Evolutionary conservation across 2,329 filamentous ascomycete genomes (phyloP), one percentile per base, ranked within the genome.

Genomic region (Cercospora sp.): DNA sequence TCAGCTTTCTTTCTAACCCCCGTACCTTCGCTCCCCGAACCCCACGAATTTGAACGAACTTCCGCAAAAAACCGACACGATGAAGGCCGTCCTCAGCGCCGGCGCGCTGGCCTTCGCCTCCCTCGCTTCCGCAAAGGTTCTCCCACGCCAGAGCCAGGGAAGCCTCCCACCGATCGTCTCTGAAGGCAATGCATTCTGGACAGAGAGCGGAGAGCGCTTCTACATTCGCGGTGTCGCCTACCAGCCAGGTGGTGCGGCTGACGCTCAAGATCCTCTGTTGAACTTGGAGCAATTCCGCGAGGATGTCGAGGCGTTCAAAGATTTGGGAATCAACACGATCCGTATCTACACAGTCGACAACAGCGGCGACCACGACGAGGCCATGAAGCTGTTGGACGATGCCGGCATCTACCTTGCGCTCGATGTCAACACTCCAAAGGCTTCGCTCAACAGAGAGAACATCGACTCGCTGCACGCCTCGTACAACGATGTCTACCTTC

Each of bases 331-430:
- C 82, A 97, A 97, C 85, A 92, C 92, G 18, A 86, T 97, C 78
- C 92, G 93, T 80, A 91, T 96, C 71, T 97, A 97, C 86, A 92
- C 91, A n/a, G 89, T 95, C 74, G 94, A 97, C 84, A 97, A 96
- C 86, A 89, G 89, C 65, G 81, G 84, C 74, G 81, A 90, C 79
- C 94, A 97, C 81, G 89, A 93, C 74, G 86, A 89, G 70, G 97
- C 93, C 83, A 97, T 97, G 93, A 82, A 85, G 67, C 84, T 87
- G 61, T 86, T 96, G 69, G 89, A 88, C 62, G 91, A 91, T 73
- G 93, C 92, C 68, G 91, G 92, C 75, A 97, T 97, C 84, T 97
- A 97, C 84, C 87, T 96, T 63, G 91, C 95, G 45, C 85, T 96
- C 64, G 93, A 97, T 76, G 91, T 94, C 84, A 96, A 96, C 87